Base-by-base conservation (phyloP, 2,329 filamentous ascomycete species). In the Botrytis paeoniae region DNA sequence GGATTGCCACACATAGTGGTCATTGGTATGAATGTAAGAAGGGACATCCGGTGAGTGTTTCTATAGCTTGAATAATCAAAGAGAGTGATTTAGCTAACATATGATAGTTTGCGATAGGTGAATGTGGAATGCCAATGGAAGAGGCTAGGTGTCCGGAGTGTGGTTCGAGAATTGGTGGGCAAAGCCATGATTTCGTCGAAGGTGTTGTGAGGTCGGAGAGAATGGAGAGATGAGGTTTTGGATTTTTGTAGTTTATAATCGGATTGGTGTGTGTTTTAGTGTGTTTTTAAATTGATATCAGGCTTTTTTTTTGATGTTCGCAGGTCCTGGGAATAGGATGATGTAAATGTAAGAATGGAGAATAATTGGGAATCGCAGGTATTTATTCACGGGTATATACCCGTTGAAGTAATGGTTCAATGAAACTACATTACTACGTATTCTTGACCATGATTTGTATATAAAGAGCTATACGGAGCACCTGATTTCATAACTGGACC, bases 121-220 rank as follows among this genome's bases (percentile, higher is more conserved):
- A 92, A 73, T 92, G 89, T 75, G 89, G 89, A 0, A 87, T 89
- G 85, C 87, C 90, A 0, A 91, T 91, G 88, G 74, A 93, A 78
- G 62, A 77, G 35, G 85, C 89, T 1, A 80, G 80, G 0, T 93
- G 91, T 75, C 89, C 90, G 0, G 86, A 92, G 74, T 93, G 91
- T 75, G 85, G 84, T 0, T 84, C 84, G 0, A 74, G 79, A 0
- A 85, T 93, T 41, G 90, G 90, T 1, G 90, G 91, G 0, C 78
- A 77, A 60, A 10, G 84, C 37, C 89, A 92, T 78, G 66, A 4
- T 5, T 73, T 85, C 9, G 85, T 82, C 0, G 82, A 79, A 12
- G 90, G 90, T 0, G 88, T 90, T 3, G 82, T 79, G 7, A 82
- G 79, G 39, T 88, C 87, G 0, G 73, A 43, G 0, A 82, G 85